Evolutionary conservation across 2,329 filamentous ascomycete genomes (phyloP).

Genomic region (Ceratocystis harringtonii): DNA sequence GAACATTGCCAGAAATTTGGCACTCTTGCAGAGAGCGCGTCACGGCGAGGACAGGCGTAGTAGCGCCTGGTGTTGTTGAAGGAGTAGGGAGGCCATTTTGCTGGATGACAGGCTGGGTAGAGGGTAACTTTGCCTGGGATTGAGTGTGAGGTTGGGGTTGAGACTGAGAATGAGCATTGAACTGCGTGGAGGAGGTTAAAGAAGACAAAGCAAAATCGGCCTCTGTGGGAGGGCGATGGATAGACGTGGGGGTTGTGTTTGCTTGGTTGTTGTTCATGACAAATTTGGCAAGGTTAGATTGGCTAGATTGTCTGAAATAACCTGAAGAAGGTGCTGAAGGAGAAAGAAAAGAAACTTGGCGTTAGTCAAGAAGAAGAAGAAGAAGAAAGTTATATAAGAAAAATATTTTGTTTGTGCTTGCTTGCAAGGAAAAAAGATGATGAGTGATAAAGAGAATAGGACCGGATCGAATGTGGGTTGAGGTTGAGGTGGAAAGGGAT

Average conservation of each 20-base stretch:
- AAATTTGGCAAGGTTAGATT: constrained; percentile 31
- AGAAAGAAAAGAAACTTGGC: neutral
- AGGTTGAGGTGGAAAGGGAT: constrained; percentile 1
- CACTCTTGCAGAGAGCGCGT: constrained; percentile 22
- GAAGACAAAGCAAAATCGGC: constrained; percentile 7
- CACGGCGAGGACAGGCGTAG: constrained; percentile 18
- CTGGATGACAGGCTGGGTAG: constrained; percentile 25
- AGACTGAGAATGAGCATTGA: constrained; percentile 14
- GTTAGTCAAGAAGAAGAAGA: neutral
- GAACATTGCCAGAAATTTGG: constrained; percentile 21
- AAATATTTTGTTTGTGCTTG: neutral
- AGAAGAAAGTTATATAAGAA: neutral
- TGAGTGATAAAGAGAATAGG: neutral
- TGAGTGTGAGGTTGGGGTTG: constrained; percentile 20
- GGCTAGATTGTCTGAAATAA: constrained; percentile 26
- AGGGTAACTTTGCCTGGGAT: constrained; percentile 24
- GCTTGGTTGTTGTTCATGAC: constrained; percentile 31
- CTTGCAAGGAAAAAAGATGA: neutral
- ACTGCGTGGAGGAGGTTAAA: neutral
- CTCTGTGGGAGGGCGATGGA: constrained; percentile 22
- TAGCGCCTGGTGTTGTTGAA: constrained; percentile 20
- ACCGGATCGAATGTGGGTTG: neutral
- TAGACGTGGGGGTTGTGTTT: constrained; percentile 19
- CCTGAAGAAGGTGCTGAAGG: constrained; percentile 4
- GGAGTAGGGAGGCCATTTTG: constrained; percentile 22